Evolutionary conservation across 176 grass and related monocot genomes (phyloP).

Genomic region (Cenchrus americanus): DNA sequence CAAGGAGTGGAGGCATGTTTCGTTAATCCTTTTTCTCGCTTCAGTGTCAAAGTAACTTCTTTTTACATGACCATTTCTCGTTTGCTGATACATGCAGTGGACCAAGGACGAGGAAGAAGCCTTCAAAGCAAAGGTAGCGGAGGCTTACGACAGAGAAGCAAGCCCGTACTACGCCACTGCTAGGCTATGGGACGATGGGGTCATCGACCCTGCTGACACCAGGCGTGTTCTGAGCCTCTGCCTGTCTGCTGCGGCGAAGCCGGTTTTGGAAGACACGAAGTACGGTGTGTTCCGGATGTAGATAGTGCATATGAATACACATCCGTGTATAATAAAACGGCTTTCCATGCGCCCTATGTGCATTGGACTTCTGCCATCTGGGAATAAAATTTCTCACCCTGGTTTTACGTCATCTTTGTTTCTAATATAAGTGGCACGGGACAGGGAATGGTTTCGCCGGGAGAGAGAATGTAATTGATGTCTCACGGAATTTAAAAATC

Average conservation of each 20-base stretch:
- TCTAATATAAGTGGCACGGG: background rate
- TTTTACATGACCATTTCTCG: background rate
- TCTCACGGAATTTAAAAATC: background rate
- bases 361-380: background rate
- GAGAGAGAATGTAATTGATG: background rate
- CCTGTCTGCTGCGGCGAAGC: conserved; percentile 76
- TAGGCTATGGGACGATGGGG: conserved; percentile 95
- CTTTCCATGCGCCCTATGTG: background rate
- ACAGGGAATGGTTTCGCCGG: background rate
- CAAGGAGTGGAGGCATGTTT: conserved; percentile 80
- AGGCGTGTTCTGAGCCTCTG: conserved; percentile 86
- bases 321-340: background rate
- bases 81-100: conserved; percentile 57
- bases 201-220: conserved; percentile 87
- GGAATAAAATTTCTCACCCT: background rate
- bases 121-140: conserved; percentile 74
- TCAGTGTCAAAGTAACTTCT: background rate
- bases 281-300: conserved; percentile 96
- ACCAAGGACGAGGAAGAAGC: conserved; percentile 69
- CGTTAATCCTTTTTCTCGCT: background rate
- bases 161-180: conserved; percentile 91
- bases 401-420: background rate
- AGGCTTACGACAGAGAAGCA: conserved; percentile 86
- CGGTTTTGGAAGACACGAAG: conserved; percentile 68
- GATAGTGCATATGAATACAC: background rate